Percentiles rank a stretch among this genome's conserved stretches.
Conservation (phyloP, 2,329 filamentous ascomycete genomes). For the Aspergillus fumigatiaffinis region DNA sequence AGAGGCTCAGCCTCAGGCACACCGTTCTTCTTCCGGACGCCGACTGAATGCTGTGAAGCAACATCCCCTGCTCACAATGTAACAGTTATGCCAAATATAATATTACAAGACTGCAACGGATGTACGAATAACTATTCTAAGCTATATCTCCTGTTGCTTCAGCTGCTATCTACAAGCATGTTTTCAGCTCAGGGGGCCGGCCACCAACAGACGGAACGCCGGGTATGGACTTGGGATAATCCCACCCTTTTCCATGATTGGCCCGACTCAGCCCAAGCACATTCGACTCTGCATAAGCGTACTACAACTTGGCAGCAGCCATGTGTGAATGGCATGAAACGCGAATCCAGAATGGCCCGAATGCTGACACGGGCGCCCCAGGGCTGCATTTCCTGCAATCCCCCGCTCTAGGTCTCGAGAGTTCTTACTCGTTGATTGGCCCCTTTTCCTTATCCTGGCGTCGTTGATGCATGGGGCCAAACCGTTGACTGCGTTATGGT, state of each 20-base stretch:
- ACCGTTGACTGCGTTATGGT: constrained; percentile 1
- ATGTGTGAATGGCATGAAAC: neutral
- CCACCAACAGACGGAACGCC: neutral
- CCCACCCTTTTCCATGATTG: neutral
- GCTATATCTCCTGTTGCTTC: neutral
- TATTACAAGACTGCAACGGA: neutral
- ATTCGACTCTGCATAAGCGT: neutral
- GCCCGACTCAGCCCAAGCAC: neutral
- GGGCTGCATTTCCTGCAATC: neutral
- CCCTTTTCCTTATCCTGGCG: neutral
- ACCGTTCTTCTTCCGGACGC: too few species aligned
- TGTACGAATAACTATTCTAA: neutral
- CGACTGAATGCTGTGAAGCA: neutral
- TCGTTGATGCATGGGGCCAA: neutral
- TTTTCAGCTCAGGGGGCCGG: neutral
- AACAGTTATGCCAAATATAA: neutral
- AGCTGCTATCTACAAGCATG: neutral
- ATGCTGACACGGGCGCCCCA: neutral
- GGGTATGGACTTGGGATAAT: neutral
- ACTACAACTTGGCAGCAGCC: neutral
- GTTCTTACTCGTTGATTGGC: neutral
- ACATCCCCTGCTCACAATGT: neutral
- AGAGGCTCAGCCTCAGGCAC: neutral
- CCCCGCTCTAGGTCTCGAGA: neutral
- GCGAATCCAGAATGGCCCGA: neutral